Evolutionary conservation across 352 stramenopile species (phyloP), one percentile per base, ranked within the genome.

Genomic region (Globisporangium cylindrosporum): DNA sequence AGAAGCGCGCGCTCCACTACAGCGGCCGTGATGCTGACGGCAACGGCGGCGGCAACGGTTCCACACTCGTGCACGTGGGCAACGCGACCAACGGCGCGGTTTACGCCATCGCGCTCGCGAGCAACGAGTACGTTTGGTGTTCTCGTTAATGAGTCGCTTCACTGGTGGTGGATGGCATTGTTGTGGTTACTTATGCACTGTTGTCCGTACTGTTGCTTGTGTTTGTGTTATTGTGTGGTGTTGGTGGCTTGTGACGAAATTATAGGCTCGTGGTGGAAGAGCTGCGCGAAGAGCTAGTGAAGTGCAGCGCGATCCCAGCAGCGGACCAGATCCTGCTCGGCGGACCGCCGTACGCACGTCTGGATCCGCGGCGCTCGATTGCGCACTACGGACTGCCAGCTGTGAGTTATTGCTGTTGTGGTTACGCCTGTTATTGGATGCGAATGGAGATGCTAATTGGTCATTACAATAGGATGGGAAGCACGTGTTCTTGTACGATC

Each of bases 401-500:
- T 49, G 81, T 90, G 61, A 59, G 76, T 55, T 18, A 20, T 51
- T 51, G 18, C 41, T 34, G n/a, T 24, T 32, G 20, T 22, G 29
- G 1, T 6, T 51, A 18, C 6, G 4, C 32, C 6, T 49, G 20
- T n/a, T n/a, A 15, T 32, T 24, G 29, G 2, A 24, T 51, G 43
- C 43, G 15, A 10, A 51, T 51, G 18, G 9, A 24, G 29, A 12
- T 48, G 20, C 38, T 34, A 25, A 36, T 38, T 29, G 25, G 36
- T 27, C 71, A 18, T 24, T 58, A 20, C 38, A 58, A 24, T 29
- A 88, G 73, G 68, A 79, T 24, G 71, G 88, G 58, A 93, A 92
- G 65, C 75, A 79, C 43, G 73, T 96, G 60, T 96, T 92, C 70
- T 65, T 96, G 10, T 96, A 96, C 65, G 88, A 96, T 62, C 81